Evolutionary conservation across 2,329 filamentous ascomycete genomes (phyloP), one percentile per base, ranked within the genome.

Genomic region (Pestalotiopsis sp.): DNA sequence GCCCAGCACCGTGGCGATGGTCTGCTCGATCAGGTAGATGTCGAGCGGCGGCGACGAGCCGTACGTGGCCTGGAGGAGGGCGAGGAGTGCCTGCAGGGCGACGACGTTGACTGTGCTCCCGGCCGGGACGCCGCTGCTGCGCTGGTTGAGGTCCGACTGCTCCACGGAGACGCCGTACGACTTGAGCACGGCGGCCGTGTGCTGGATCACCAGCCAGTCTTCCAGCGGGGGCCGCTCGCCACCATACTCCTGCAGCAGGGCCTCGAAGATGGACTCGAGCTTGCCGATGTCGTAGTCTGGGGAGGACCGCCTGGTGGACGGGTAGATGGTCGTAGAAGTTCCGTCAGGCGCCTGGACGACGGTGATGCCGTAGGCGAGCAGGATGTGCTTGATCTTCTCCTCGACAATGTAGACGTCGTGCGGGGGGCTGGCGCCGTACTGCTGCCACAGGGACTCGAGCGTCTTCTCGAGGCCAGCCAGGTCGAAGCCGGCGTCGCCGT

Each of bases 1-100:
- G 3, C 55, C 68, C 38, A 76, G 72, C 49, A 72, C 71, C 9
- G 72, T 65, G 69, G 73, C 74, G 62, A 76, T 69, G 60, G 72
- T 62, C 68, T 76, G 73, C 71, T 76, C 72, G 65, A 75, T 69
- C 36, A 74, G 71, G 71, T 69, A 73, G 68, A 76, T 74, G 69
- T 73, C 70, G 55, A 57, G 38, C 12, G 75, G 74, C 6, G 73
- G 68, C 55, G 67, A 23, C 9, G 71, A 69, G 67, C 74, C 74
- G 69, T 76, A 76, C 59, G 71, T 65, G 14, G 66, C 65, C 13
- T 70, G 55, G 14, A 77, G 73, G 41, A 70, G 66, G 49, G 67
- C 68, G 17, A 75, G 72, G 14, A 72, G 69, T 9, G 70, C 69
- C 66, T 71, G 70, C 25, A 76, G 73, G 62, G 68, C 72, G 31